Percentiles rank a stretch among this genome's conserved stretches.
phyloP scores from a whole-genome alignment of 805 yeast genomes.

The Kregervanrija delftensis region DNA sequence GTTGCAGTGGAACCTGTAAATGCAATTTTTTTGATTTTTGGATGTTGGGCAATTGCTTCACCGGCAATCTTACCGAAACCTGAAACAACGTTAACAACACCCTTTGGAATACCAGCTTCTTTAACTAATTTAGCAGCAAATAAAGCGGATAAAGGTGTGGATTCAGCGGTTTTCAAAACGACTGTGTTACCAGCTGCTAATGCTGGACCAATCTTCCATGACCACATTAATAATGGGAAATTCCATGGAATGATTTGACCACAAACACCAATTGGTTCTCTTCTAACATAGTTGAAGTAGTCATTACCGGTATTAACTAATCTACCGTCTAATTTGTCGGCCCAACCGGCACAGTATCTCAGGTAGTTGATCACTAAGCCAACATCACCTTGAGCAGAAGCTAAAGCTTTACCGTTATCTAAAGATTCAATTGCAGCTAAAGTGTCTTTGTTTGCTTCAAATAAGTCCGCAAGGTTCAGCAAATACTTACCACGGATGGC shows the following conservation, averaged over 20 bases:
- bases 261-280: slow-evolving; percentile 92
- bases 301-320: slow-evolving; percentile 66
- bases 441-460: slow-evolving; percentile 65
- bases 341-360: slow-evolving; percentile 86
- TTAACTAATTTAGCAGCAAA: slow-evolving; percentile 60
- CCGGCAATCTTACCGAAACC: slow-evolving; percentile 88
- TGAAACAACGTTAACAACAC: slow-evolving; percentile 80
- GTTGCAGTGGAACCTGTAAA: slow-evolving; percentile 93
- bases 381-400: slow-evolving; percentile 69
- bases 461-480: slow-evolving; percentile 65
- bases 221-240: slow-evolving; percentile 88
- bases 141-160: slow-evolving; percentile 85
- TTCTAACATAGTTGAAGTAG: slow-evolving; percentile 72
- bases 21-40: slow-evolving; percentile 80
- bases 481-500: slow-evolving; percentile 55
- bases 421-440: slow-evolving; percentile 77
- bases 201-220: slow-evolving; percentile 95
- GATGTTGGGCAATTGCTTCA: slow-evolving; percentile 69
- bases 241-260: slow-evolving; percentile 98
- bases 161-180: slow-evolving; percentile 86
- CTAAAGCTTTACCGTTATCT: slow-evolving; percentile 83
- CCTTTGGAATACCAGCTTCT: slow-evolving; percentile 87
- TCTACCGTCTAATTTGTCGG: slow-evolving; percentile 79
- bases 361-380: slow-evolving; percentile 60
- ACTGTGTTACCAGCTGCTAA: slow-evolving; percentile 85